Percentiles rank a stretch among this genome's conserved stretches.
Conservation (phyloP, 2,329 filamentous ascomycete genomes). For the Penicillium thymicola region DNA sequence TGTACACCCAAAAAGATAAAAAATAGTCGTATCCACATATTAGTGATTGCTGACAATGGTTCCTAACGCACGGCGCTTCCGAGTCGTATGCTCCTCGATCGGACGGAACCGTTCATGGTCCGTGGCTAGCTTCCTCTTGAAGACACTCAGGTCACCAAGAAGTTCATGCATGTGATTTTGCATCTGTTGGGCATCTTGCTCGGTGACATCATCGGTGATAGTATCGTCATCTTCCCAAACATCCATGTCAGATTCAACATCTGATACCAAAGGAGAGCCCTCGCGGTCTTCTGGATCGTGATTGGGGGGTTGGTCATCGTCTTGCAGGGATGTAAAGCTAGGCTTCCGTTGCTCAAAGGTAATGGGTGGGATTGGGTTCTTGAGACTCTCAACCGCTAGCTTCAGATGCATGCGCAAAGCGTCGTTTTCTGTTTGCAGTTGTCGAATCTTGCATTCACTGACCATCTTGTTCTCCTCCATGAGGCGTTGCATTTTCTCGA, state of each 20-base stretch:
- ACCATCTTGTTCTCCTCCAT: constrained; percentile 94
- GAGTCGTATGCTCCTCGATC: constrained; percentile 20
- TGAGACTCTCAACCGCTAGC: constrained; percentile 77
- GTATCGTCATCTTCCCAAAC: constrained; percentile 52
- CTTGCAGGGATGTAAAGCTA: constrained; percentile 47
- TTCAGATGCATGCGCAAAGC: constrained; percentile 82
- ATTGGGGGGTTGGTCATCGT: constrained; percentile 57
- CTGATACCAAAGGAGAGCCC: constrained; percentile 25
- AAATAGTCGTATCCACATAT: constrained; percentile 4
- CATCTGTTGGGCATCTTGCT: constrained; percentile 57
- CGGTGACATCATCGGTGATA: constrained; percentile 46
- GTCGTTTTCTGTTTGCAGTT: constrained; percentile 85
- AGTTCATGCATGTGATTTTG: constrained; percentile 84
- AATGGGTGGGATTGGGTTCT: constrained; percentile 76
- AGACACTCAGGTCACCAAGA: constrained; percentile 73
- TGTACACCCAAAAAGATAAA: constrained; percentile 12
- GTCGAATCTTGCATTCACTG: constrained; percentile 89
- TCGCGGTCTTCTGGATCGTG: constrained; percentile 40
- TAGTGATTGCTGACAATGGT: constrained; percentile 30
- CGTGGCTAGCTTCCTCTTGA: constrained; percentile 80
- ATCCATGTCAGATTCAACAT: constrained; percentile 32
- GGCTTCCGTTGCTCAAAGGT: constrained; percentile 33
- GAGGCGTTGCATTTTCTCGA: constrained; percentile 83
- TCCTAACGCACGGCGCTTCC: constrained; percentile 32
- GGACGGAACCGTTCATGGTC: constrained; percentile 53